Evolutionary conservation across 208 protist species (phyloP).

Genomic region (Tritrichomonas musculus): DNA sequence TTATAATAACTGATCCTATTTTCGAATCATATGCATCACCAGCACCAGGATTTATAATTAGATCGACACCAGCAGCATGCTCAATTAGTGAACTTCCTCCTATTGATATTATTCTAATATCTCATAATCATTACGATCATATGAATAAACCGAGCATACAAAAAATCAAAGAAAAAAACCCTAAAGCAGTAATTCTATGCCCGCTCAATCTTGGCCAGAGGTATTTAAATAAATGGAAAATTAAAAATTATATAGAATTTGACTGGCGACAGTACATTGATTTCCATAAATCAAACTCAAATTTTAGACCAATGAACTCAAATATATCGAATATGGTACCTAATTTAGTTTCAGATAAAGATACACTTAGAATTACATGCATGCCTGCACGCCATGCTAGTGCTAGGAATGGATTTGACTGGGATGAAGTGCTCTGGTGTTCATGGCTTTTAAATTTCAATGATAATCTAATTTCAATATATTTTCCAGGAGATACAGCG

Average conservation of each 20-base stretch:
- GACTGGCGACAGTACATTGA: not conserved
- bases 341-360: not conserved
- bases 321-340: no score
- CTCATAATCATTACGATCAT: not conserved
- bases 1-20: not conserved
- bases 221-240: not conserved
- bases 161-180: not conserved
- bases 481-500: not conserved
- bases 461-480: not conserved
- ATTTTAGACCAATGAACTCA: no score
- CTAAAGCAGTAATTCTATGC: not conserved
- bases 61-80: not conserved
- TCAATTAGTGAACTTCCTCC: not conserved
- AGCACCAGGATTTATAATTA: not conserved
- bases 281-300: no score
- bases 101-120: not conserved
- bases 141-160: not conserved
- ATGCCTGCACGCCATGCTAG: not conserved
- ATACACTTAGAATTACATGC: not conserved
- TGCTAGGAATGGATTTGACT: not conserved
- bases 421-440: not conserved
- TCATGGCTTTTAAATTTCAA: not conserved
- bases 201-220: not conserved
- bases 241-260: not conserved
- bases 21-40: not conserved